Base-by-base conservation (phyloP, 202 grass and related monocot species). In the Thinopyrum obtusiflorum region DNA sequence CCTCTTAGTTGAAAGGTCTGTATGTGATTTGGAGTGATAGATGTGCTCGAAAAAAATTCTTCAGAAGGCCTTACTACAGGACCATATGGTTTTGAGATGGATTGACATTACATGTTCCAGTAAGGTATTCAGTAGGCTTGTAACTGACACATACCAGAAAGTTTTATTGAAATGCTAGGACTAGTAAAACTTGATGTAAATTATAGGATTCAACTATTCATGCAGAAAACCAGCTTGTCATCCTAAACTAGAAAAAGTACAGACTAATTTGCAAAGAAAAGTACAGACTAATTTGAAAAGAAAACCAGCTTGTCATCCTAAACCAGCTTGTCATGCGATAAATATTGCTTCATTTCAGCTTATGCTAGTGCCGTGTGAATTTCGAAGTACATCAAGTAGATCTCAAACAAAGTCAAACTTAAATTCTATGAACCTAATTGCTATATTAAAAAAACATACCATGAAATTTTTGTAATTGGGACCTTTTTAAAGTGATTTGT, bases 131-230 rank as follows among this genome's bases (percentile, higher is more conserved):
- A 40, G 20, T 7, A 44, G 65, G 32, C 65, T 68, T 36, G 17
- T 68, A 68, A 68, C 32, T 68, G 32, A 68, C 65, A 35, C 65
- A 37, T 37, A 68, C 18, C 65, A 4, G 53, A 9, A 21, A 24
- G 6, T 68, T 72, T 72, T 72, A 72, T 47, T 73, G 69, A 73
- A 26, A 73, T 73, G 39, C 69, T 73, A 73, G 2, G 13, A 27
- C 12, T 26, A 5, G 39, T 73, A 26, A 5, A 73, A 73, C 20
- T 46, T 25, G 23, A 26, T 73, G 10, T 46, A 27, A 73, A 46
- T 27, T 73, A 73, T 40, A 73, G 23, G 44, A 4, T 47, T 73
- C 70, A 73, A 46, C n/a, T 73, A 17, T 47, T 73, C 70, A 73
- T 47, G 23, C 40, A 7, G 24, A 47, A 73, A 72, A 46, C 37